Evolutionary conservation across 352 stramenopile species (phyloP).

Genomic region (Pythium phragmiticola): DNA sequence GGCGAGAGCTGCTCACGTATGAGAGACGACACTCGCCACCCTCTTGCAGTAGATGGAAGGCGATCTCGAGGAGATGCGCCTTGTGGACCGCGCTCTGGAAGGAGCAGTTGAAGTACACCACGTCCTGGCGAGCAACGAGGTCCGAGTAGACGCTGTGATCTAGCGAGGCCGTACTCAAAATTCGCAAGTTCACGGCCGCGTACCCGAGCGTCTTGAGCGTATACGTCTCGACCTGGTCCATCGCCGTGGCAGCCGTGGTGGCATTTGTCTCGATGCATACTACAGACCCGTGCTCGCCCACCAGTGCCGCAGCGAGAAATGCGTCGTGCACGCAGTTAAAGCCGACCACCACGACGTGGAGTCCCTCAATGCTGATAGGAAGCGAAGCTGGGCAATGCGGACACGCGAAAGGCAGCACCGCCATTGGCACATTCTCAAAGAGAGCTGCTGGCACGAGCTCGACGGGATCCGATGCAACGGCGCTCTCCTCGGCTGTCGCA

Average conservation of each 20-base stretch:
- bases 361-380: constrained; percentile 32
- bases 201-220: constrained; percentile 29
- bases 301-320: constrained; percentile 38
- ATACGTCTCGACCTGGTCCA: constrained; percentile 6
- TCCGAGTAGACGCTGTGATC: constrained; percentile 2
- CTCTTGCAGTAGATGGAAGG: constrained; percentile 38
- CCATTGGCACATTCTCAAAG: constrained; percentile 17
- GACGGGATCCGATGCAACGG: constrained; percentile 1
- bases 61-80: constrained; percentile 32
- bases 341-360: constrained; percentile 44
- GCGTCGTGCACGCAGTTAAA: constrained; percentile 44
- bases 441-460: constrained; percentile 1
- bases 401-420: constrained; percentile 30
- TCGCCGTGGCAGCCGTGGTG: constrained; percentile 10
- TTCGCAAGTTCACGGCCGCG: constrained; percentile 32
- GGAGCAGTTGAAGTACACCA: constrained; percentile 55
- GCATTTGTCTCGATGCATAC: constrained; percentile 40
- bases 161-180: constrained; percentile 6
- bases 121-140: constrained; percentile 8
- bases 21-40: constrained; percentile 45
- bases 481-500: background rate
- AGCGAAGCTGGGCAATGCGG: constrained; percentile 23
- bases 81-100: constrained; percentile 36
- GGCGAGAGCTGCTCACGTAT: constrained; percentile 20
- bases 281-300: constrained; percentile 41